Evolutionary conservation across 306 rosid species (phyloP).

Genomic region (Inga laurina): DNA sequence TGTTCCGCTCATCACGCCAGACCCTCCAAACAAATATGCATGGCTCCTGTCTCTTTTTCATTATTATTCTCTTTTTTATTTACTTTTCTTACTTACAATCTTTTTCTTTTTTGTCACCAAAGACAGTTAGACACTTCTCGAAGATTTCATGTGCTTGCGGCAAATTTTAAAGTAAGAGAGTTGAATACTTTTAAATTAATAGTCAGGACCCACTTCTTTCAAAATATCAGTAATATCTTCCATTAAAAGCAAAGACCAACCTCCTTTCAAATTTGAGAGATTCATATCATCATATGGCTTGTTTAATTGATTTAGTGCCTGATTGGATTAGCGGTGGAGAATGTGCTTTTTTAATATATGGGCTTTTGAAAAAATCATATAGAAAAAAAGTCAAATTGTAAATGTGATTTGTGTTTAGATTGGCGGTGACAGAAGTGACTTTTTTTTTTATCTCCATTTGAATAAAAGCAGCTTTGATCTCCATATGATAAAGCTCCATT

Average conservation of each 20-base stretch:
- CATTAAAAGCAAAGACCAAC: not conserved
- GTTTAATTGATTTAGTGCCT: not conserved
- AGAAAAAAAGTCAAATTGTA: no score
- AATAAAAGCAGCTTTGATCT: no score
- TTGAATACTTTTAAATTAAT: not conserved
- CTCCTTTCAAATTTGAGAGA: not conserved
- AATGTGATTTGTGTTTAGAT: no score
- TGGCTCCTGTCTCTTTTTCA: conserved; percentile 23
- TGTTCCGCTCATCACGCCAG: conserved; percentile 45
- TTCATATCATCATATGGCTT: not conserved
- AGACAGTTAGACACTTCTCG: not conserved
- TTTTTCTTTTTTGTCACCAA: not conserved
- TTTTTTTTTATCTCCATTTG: no score
- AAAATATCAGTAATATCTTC: not conserved
- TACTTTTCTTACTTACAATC: not conserved
- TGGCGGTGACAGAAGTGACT: no score
- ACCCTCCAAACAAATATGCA: not conserved
- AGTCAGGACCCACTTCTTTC: no score
- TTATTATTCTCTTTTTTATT: not conserved
- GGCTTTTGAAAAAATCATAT: no score
- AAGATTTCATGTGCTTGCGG: not conserved
- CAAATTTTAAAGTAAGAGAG: not conserved
- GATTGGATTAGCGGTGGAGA: no score
- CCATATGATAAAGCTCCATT: no score
- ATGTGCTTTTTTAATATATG: no score